These are phyloP conservation scores for Gracilaria caudata DNA, from an alignment of 23 red algal species.

Conservation along the genomic window DNA sequence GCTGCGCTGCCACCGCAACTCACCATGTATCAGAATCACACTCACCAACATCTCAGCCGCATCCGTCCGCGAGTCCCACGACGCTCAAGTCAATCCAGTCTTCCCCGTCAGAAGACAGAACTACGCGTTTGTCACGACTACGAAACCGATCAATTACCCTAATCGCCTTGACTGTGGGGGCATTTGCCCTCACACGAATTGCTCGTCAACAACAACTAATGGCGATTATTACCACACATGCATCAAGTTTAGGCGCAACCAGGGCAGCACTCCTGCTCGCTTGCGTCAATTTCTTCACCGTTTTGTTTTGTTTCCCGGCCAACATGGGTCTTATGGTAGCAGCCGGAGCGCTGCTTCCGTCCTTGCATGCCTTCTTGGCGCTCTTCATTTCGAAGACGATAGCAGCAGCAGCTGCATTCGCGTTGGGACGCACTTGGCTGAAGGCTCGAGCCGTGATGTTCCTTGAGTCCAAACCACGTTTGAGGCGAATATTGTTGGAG, in stretches of 20 bases:
- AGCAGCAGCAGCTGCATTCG: constrained; percentile 47
- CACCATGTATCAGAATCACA: constrained; percentile 15
- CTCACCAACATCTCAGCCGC: background rate
- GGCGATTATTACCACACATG: background rate
- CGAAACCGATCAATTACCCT: constrained; percentile 7
- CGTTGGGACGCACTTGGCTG: constrained; percentile 36
- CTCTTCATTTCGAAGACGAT: constrained; percentile 58
- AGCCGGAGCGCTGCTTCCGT: constrained; percentile 47
- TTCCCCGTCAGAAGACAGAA: background rate
- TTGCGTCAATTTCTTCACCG: constrained; percentile 48
- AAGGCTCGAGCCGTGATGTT: background rate
- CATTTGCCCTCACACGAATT: background rate
- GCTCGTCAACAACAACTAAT: constrained; percentile 1
- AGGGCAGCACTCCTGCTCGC: constrained; percentile 39
- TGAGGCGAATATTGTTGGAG: constrained; percentile 12
- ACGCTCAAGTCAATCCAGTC: background rate
- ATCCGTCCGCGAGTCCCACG: background rate
- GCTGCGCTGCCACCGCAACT: background rate
- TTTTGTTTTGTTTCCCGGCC: constrained; percentile 67
- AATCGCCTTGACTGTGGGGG: background rate
- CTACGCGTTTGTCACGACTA: background rate
- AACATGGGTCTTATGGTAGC: constrained; percentile 76
- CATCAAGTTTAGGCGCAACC: constrained; percentile 21
- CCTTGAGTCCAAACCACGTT: constrained; percentile 24
- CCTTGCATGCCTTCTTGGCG: constrained; percentile 42